Evolutionary conservation across 2,329 filamentous ascomycete genomes (phyloP).

Genomic region (Lecanoromycetidae sp.): DNA sequence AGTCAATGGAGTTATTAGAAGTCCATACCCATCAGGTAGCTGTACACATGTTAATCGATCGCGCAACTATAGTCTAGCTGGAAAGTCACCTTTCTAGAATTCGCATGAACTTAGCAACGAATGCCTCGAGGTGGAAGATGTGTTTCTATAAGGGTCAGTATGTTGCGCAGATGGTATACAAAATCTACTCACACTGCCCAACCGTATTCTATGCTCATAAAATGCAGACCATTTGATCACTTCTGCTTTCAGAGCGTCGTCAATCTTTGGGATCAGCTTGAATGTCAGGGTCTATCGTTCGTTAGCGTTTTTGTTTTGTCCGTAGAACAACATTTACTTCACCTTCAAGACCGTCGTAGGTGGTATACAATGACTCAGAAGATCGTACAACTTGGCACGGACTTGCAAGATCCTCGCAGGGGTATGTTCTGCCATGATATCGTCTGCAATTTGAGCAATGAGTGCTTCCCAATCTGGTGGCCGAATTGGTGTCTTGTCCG

Average conservation of each 20-base stretch:
- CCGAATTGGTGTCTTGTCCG: slow-evolving; percentile 76
- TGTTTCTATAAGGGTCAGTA: slow-evolving; percentile 49
- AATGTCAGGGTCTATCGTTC: slow-evolving; percentile 64
- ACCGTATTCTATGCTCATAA: slow-evolving; percentile 88
- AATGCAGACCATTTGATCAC: slow-evolving; percentile 94
- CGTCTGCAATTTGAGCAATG: slow-evolving; percentile 76
- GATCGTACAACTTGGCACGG: slow-evolving; percentile 87
- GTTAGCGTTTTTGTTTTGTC: not conserved
- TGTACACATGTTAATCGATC: slow-evolving; percentile 21
- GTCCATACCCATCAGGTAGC: slow-evolving; percentile 68
- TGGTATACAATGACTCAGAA: slow-evolving; percentile 94
- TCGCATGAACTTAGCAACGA: slow-evolving; percentile 97
- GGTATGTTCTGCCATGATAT: slow-evolving; percentile 89
- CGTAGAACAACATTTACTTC: slow-evolving; percentile 5
- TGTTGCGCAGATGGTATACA: not conserved
- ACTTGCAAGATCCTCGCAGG: slow-evolving; percentile 78
- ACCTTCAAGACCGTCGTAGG: slow-evolving; percentile 83
- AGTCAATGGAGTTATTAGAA: slow-evolving; percentile 31
- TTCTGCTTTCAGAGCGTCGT: slow-evolving; percentile 80
- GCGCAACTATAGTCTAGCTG: not conserved
- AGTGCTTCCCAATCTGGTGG: slow-evolving; percentile 95
- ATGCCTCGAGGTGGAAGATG: slow-evolving; percentile 95
- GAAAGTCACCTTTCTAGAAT: slow-evolving; percentile 75
- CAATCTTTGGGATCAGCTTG: slow-evolving; percentile 75
- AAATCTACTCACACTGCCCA: slow-evolving; percentile 48